These are phyloP conservation scores for Avena eriantha DNA, from an alignment of 176 grass and related monocot species.

Conservation along the genomic window DNA sequence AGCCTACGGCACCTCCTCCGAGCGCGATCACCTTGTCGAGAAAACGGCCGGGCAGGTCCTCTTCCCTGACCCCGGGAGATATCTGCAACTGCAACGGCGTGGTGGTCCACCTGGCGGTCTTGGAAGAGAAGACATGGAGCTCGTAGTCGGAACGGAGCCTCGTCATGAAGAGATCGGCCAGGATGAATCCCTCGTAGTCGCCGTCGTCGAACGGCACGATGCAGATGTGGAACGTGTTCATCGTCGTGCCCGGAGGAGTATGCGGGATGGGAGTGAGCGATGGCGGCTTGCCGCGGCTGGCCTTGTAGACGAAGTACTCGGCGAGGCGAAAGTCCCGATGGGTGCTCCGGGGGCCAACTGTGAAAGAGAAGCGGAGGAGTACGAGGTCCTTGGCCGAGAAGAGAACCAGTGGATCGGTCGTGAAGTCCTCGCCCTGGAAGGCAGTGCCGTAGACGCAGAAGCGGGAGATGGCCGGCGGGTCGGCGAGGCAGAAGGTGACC, in stretches of 20 bases:
- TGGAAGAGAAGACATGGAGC: background rate
- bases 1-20: background rate
- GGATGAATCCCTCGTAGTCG: background rate
- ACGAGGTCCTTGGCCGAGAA: background rate
- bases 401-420: background rate
- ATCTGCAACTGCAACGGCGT: background rate
- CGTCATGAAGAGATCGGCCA: background rate
- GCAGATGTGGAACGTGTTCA: background rate
- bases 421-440: background rate
- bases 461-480: background rate
- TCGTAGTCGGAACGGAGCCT: background rate
- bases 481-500: background rate
- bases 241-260: background rate
- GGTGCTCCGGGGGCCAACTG: background rate
- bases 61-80: background rate
- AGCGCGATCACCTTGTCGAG: background rate
- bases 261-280: background rate
- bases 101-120: background rate
- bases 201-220: background rate
- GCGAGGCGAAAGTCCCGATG: rapidly evolving
- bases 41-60: background rate
- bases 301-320: background rate
- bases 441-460: background rate
- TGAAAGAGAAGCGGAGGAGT: background rate
- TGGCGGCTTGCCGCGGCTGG: background rate